These are phyloP conservation scores for Erysimum cheiri DNA, from an alignment of 441 rosid genomes.

Conservation along the genomic window DNA sequence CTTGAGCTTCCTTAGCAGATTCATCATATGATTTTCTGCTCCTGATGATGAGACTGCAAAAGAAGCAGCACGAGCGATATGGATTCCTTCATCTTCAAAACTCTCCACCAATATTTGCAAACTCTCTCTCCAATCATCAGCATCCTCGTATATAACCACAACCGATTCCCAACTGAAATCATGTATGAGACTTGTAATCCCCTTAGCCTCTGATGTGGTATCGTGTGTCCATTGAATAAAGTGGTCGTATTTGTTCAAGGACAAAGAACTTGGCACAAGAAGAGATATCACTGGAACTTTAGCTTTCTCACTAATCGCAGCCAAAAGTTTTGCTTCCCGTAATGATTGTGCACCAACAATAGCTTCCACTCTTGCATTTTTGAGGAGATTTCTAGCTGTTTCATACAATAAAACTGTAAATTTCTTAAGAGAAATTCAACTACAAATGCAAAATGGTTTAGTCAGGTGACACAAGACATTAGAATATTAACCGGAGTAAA, in stretches of 20 bases:
- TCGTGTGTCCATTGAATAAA: conserved; percentile 44
- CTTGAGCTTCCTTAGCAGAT: conserved; percentile 38
- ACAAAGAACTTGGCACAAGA: conserved; percentile 3
- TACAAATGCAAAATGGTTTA: neutral
- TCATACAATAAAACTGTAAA: neutral
- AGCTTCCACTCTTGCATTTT: conserved; percentile 39
- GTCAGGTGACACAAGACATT: no score
- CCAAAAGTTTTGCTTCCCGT: conserved; percentile 45
- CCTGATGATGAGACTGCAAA: conserved; percentile 31
- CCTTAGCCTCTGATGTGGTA: conserved; percentile 40
- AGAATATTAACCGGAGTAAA: neutral
- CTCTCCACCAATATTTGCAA: conserved; percentile 35
- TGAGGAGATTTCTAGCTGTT: conserved; percentile 41
- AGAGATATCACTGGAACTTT: conserved; percentile 50
- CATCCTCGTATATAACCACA: conserved; percentile 47
- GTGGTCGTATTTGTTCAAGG: conserved; percentile 31
- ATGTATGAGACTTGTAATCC: conserved; percentile 36
- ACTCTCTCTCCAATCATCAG: conserved; percentile 39
- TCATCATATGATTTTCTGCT: conserved; percentile 35
- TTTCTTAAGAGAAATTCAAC: neutral
- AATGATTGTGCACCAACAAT: conserved; percentile 48
- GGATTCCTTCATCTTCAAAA: conserved; percentile 34
- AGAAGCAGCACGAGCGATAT: conserved; percentile 25
- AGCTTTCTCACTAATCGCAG: conserved; percentile 33
- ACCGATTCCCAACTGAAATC: conserved; percentile 29